Conservation (phyloP, 2,329 filamentous ascomycete genomes). For the Diaporthe ilicicola region DNA sequence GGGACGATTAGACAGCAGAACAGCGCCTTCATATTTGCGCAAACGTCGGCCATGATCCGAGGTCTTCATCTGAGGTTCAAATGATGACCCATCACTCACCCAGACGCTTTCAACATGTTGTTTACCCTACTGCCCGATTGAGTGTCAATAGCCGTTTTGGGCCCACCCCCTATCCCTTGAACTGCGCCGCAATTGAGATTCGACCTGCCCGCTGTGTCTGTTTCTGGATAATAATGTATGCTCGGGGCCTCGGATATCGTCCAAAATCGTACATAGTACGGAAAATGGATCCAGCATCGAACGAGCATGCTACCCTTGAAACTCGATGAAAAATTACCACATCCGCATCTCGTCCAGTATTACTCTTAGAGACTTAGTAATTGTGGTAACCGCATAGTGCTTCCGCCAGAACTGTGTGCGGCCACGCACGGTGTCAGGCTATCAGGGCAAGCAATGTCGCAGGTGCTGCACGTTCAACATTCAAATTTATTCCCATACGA, state of each 20-base stretch:
- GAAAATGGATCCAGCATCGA: conserved; percentile 1
- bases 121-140: conserved; percentile 22
- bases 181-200: conserved; percentile 23
- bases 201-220: conserved; percentile 12
- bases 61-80: conserved; percentile 13
- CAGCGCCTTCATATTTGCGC: conserved; percentile 9
- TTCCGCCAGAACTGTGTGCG: conserved; percentile 2
- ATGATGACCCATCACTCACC: conserved; percentile 18
- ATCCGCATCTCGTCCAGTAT: neutral
- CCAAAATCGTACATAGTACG: conserved; percentile 14
- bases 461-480: conserved; percentile 13
- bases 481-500: neutral
- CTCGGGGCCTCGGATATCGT: neutral
- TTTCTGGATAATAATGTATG: neutral
- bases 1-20: neutral
- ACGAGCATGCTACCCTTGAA: conserved; percentile 20
- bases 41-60: conserved; percentile 15
- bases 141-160: conserved; percentile 23
- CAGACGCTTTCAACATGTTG: neutral
- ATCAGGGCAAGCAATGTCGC: conserved; percentile 3
- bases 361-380: neutral
- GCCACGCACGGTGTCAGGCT: neutral
- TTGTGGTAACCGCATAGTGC: neutral
- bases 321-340: conserved; percentile 20
- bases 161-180: conserved; percentile 7